phyloP scores from a whole-genome alignment of 257 asterid species.

The Verbascum thapsus region DNA sequence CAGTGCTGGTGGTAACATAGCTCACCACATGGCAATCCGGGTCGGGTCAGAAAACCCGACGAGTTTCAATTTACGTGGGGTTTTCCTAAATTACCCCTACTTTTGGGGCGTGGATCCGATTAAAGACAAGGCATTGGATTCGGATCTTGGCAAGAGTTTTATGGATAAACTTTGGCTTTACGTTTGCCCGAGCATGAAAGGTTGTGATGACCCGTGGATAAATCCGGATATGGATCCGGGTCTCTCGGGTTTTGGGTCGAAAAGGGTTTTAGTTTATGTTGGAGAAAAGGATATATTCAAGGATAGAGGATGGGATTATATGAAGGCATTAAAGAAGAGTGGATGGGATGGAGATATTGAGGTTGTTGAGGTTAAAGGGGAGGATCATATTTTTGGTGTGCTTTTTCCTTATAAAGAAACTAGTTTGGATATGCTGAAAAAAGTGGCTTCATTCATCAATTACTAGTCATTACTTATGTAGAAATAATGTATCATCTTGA shows the following conservation, averaged over 20 bases:
- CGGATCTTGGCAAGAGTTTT: neutral
- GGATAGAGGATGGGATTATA: slow-evolving; percentile 40
- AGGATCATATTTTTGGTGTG: slow-evolving; percentile 49
- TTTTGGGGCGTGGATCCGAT: slow-evolving; percentile 26
- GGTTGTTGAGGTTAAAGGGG: slow-evolving; percentile 45
- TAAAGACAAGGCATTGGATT: slow-evolving; percentile 4
- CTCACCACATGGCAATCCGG: slow-evolving; percentile 18
- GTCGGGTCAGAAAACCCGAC: slow-evolving; percentile 29
- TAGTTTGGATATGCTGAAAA: slow-evolving; percentile 35
- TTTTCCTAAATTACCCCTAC: slow-evolving; percentile 31
- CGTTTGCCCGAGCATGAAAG: slow-evolving; percentile 13
- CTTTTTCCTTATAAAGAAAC: slow-evolving; percentile 30
- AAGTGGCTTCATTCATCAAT: slow-evolving; percentile 38
- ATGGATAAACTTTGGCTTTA: slow-evolving; percentile 1
- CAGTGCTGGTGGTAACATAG: slow-evolving; percentile 38
- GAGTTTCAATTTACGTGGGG: slow-evolving; percentile 18
- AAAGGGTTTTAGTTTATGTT: slow-evolving; percentile 28
- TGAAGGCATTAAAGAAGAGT: slow-evolving; percentile 36
- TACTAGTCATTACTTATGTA: neutral
- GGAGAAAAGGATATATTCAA: slow-evolving; percentile 37
- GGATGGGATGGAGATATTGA: slow-evolving; percentile 55
- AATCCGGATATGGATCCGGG: slow-evolving; percentile 30
- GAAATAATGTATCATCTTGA: too few species aligned
- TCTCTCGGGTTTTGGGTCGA: slow-evolving; percentile 22
- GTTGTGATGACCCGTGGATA: slow-evolving; percentile 32